A percentile compares a stretch with the other conserved stretches of the same genome.
Conservation (phyloP, 106 monocot genomes). For the Dendrobium catenatum region DNA sequence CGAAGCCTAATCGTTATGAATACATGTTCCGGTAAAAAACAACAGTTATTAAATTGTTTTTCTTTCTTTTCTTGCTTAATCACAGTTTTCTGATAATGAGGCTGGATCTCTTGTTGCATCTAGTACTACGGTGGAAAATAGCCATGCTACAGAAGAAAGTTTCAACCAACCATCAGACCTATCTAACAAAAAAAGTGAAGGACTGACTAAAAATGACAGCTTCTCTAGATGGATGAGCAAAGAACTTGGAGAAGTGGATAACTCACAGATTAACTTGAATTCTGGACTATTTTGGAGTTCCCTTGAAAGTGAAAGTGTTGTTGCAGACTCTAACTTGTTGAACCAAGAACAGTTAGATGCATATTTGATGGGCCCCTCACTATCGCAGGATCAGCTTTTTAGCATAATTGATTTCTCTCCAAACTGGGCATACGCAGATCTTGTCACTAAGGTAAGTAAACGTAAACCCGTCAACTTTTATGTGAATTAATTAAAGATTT, state of each 20-base stretch:
- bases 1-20: not conserved
- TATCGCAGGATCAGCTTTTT: slow-evolving; percentile 89
- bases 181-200: slow-evolving; percentile 41
- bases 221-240: slow-evolving; percentile 94
- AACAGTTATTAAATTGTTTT: not conserved
- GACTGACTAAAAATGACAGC: slow-evolving; percentile 86
- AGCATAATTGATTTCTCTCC: slow-evolving; percentile 84
- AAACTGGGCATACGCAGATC: slow-evolving; percentile 42
- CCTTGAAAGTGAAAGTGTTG: slow-evolving; percentile 48
- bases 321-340: slow-evolving; percentile 45
- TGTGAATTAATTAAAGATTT: not conserved
- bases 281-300: slow-evolving; percentile 54
- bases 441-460: slow-evolving; percentile 45
- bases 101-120: not conserved
- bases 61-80: not conserved
- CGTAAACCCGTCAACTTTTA: not conserved
- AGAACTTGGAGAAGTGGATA: slow-evolving; percentile 80
- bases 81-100: slow-evolving; percentile 1
- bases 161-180: slow-evolving; percentile 20
- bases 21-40: not conserved
- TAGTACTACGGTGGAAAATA: not conserved
- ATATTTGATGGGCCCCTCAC: slow-evolving; percentile 52
- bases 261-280: slow-evolving; percentile 41
- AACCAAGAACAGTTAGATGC: slow-evolving; percentile 41
- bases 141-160: not conserved